These are phyloP conservation scores for Aspergillus piperis DNA, from an alignment of 2,329 filamentous ascomycete species.

Conservation along the genomic window DNA sequence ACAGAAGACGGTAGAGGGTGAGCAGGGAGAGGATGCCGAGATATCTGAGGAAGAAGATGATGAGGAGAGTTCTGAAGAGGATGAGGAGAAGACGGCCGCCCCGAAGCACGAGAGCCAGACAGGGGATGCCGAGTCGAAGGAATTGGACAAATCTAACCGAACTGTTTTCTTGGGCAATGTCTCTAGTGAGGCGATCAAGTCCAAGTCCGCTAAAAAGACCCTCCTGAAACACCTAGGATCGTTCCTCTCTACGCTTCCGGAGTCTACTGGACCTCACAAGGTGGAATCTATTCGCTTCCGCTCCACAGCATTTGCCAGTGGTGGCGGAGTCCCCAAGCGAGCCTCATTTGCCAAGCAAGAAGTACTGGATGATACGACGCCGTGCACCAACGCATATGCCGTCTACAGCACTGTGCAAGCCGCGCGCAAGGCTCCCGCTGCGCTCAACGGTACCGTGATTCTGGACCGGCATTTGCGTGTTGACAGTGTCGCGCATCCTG, in stretches of 20 bases:
- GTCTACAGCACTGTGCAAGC: constrained; percentile 78
- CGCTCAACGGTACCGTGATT: constrained; percentile 80
- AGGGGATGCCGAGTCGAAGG: constrained; percentile 45
- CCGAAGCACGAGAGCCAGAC: constrained; percentile 44
- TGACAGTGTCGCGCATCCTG: constrained; percentile 86
- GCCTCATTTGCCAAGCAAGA: constrained; percentile 92
- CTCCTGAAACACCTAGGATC: constrained; percentile 77
- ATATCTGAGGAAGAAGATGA: constrained; percentile 30
- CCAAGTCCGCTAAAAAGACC: constrained; percentile 76
- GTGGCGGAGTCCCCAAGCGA: constrained; percentile 76
- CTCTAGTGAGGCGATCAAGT: constrained; percentile 76
- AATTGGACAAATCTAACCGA: constrained; percentile 81
- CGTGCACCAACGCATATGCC: constrained; percentile 90
- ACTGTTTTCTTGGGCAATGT: constrained; percentile 95
- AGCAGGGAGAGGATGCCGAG: constrained; percentile 48
- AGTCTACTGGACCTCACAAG: constrained; percentile 62
- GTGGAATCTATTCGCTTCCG: constrained; percentile 92
- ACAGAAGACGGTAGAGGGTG: constrained; percentile 52
- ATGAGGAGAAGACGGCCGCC: constrained; percentile 29
- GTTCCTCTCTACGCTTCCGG: constrained; percentile 60
- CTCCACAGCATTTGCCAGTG: constrained; percentile 79
- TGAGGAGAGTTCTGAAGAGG: constrained; percentile 36
- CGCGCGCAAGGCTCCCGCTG: constrained; percentile 72
- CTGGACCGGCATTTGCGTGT: constrained; percentile 87
- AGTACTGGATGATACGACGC: constrained; percentile 86